Base-by-base conservation (phyloP, 306 rosid species). In the Quercus agrifolia region DNA sequence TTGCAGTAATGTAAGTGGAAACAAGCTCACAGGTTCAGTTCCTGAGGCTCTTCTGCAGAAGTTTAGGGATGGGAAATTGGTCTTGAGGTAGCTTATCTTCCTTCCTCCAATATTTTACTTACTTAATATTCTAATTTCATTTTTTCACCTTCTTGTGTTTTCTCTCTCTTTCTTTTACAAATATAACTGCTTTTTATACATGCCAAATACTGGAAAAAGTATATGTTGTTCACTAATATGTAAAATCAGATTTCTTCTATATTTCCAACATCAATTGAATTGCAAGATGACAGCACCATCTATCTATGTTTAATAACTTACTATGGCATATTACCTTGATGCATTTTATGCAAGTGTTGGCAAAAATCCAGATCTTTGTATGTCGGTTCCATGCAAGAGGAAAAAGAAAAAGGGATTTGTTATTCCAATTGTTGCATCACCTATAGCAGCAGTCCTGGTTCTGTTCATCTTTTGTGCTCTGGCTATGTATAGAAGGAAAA, bases 391-490 rank as follows among this genome's bases (percentile, higher is more conserved):
- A 23, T 35, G 76, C 83, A 56, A 76, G 51, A 71, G 71, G 4
- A 59, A 33, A 14, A 74, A 66, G 64, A 74, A 80, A 56, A 67
- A 21, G 33, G 30, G 74, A 46, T 46, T 46, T 57, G 55, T 83
- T 6, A 20, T 86, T 79, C 91, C 89, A 19, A 18, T 85, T 18
- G 70, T 77, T 30, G 72, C 77, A 74, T 46, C 81, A 5, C 1
- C 70, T 72, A 20, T 82, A 23, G 68, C 56, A 6, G 77, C 56
- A 2, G 77, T 56, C 21, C 38, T 38, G 46, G 46, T 77, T 38
- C 59, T 75, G 5, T 30, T 44, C 3, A 57, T 74, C 55, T 27
- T 55, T 59, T 17, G 41, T 74, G 17, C 61, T 83, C 21, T 77
- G 55, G 28, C 49, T 23, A 4, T 17, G 10, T n/a, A 68, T 44